Percentiles rank a stretch among this genome's conserved stretches.
phyloP scores from a whole-genome alignment of 31 red algal genomes.

The Asparagopsis taxiformis region DNA sequence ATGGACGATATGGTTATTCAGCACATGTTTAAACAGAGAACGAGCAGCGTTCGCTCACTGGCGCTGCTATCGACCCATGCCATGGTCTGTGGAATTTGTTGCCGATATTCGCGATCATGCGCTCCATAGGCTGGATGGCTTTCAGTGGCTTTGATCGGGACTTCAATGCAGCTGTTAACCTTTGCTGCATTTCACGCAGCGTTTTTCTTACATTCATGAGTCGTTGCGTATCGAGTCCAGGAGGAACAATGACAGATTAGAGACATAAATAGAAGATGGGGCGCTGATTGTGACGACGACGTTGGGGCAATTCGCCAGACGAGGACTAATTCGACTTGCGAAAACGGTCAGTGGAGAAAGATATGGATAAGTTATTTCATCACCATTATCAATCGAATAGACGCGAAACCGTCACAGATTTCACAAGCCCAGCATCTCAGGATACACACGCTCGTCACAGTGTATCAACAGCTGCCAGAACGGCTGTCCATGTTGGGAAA shows the following conservation, averaged over 20 bases:
- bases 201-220: slow-evolving; percentile 47
- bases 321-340: too few species aligned
- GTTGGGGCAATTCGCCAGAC: too few species aligned
- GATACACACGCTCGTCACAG: too few species aligned
- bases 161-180: slow-evolving; percentile 57
- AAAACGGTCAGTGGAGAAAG: too few species aligned
- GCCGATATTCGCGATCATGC: slow-evolving; percentile 37
- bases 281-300: too few species aligned
- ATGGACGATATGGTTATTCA: slow-evolving; percentile 78
- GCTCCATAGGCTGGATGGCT: slow-evolving; percentile 23
- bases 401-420: too few species aligned
- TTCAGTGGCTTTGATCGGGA: slow-evolving; percentile 67
- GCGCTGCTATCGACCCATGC: slow-evolving; percentile 70
- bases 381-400: too few species aligned
- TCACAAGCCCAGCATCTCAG: too few species aligned
- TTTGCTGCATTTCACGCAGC: slow-evolving; percentile 68
- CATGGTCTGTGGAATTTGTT: slow-evolving; percentile 61
- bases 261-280: too few species aligned
- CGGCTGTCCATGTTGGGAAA: slow-evolving; percentile 13
- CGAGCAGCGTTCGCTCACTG: slow-evolving; percentile 32
- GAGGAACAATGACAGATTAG: too few species aligned
- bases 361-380: too few species aligned
- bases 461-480: slow-evolving; percentile 4
- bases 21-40: slow-evolving; percentile 29
- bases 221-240: too few species aligned